Evolutionary conservation across 805 yeast species (phyloP).

Genomic region (Naumovozyma dairenensis): DNA sequence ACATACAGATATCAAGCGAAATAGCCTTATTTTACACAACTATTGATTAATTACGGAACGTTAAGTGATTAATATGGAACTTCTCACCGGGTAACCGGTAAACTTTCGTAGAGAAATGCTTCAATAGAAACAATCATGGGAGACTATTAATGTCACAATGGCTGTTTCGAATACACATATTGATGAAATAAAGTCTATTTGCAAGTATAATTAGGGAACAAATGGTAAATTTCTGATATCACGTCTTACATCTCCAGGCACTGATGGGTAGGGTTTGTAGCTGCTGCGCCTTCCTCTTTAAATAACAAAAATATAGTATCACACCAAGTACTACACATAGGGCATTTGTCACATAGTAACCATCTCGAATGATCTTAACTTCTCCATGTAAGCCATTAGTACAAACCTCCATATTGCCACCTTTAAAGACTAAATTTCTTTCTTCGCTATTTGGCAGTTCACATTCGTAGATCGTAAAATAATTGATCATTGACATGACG

Average conservation of each 20-base stretch:
- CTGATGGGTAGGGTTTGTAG: slow-evolving; percentile 64
- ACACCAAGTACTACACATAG: slow-evolving; percentile 64
- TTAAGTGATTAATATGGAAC: no score
- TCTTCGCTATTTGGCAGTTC: slow-evolving; percentile 16
- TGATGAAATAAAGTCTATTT: no score
- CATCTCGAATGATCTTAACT: slow-evolving; percentile 54
- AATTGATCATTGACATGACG: slow-evolving; percentile 70
- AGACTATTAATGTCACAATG: no score
- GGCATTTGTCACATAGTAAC: slow-evolving; percentile 70
- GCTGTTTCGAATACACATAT: no score
- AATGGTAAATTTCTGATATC: no score
- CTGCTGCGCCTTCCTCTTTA: slow-evolving; percentile 48
- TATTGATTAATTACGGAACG: no score
- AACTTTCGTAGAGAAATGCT: no score
- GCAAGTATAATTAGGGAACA: no score
- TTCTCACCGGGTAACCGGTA: no score
- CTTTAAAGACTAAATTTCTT: slow-evolving; percentile 6
- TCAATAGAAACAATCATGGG: no score
- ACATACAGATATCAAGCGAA: no score
- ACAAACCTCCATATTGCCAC: slow-evolving; percentile 10
- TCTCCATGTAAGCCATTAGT: slow-evolving; percentile 38
- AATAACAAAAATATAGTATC: slow-evolving; percentile 52
- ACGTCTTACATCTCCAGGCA: slow-evolving; percentile 63
- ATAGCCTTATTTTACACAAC: no score
- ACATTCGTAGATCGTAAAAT: slow-evolving; percentile 61